These are phyloP conservation scores for Dissoconium aciculare DNA, from an alignment of 2,329 filamentous ascomycete genomes.

Conservation along the genomic window DNA sequence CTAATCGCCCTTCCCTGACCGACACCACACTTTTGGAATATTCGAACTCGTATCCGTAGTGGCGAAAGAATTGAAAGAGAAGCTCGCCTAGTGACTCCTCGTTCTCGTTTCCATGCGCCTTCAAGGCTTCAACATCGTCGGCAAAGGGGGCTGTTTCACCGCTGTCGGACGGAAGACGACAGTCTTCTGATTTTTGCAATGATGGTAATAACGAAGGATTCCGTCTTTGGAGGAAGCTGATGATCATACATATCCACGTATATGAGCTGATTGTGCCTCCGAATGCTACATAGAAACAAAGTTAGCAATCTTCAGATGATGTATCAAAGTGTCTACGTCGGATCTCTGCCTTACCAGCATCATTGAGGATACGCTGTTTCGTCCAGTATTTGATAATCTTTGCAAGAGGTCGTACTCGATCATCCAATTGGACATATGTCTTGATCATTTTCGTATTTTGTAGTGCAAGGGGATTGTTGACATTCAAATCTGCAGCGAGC, in stretches of 20 bases:
- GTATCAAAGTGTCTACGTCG: not conserved
- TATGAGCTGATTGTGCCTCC: slow-evolving; percentile 94
- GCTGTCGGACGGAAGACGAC: slow-evolving; percentile 45
- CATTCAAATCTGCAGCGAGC: slow-evolving; percentile 92
- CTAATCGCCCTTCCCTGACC: slow-evolving; percentile 61
- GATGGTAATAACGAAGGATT: slow-evolving; percentile 71
- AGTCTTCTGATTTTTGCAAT: slow-evolving; percentile 58
- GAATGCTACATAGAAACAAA: slow-evolving; percentile 45
- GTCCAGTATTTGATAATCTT: slow-evolving; percentile 99
- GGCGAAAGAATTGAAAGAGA: slow-evolving; percentile 90
- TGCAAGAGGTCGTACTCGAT: slow-evolving; percentile 75
- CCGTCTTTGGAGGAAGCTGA: slow-evolving; percentile 85
- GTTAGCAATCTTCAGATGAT: too few relatives aligned
- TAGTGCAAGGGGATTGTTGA: slow-evolving; percentile 88
- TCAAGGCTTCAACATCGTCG: slow-evolving; percentile 54
- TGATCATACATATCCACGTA: slow-evolving; percentile 97
- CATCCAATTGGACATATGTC: slow-evolving; percentile 87
- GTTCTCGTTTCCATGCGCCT: slow-evolving; percentile 62
- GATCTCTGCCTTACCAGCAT: slow-evolving; percentile 67
- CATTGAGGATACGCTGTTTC: slow-evolving; percentile 78
- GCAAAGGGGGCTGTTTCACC: slow-evolving; percentile 65
- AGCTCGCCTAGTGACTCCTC: slow-evolving; percentile 69
- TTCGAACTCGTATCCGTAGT: slow-evolving; percentile 86
- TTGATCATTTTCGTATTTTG: slow-evolving; percentile 98
- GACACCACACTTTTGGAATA: slow-evolving; percentile 76